Base-by-base conservation (phyloP, 2,329 filamentous ascomycete genomes). In the Fusarium setosum region DNA sequence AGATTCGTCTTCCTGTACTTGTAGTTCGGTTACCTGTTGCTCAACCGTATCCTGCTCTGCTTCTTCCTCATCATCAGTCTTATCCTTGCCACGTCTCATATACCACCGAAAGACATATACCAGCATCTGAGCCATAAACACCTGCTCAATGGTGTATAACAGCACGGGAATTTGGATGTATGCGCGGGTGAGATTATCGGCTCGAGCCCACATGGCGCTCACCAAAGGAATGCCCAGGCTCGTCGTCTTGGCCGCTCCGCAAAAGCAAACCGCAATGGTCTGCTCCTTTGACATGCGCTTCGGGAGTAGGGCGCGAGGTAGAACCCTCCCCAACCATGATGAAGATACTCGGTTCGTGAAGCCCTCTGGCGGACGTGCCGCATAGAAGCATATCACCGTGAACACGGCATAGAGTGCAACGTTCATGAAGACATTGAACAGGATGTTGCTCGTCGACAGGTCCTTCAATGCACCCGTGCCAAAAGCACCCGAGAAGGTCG, bases 191-290 rank as follows among this genome's bases (percentile, higher is more conserved):
- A 85, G 76, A 40, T 86, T 76, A 64, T 84, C 82, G 10, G 87
- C 76, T 13, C 84, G 81, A 13, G 80, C 79, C 81, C 89, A 93
- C 86, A 93, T 92, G 59, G 90, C 86, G 29, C 87, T 86, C 49
- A 87, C 83, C 24, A 93, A 74, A 1, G 90, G 90, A 8, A 93
- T 90, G 0, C 90, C 90, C 57, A 93, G 81, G 4, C 87, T 88
- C 2, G 90, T 89, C 4, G 90, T 92, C 76, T 93, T 93, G 13
- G 90, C 90, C 0, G 90, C 89, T 23, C 88, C 89, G 69, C 90
- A 92, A 75, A 92, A 92, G 68, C 90, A 92, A 13, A 92, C 86
- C 0, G 91, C 89, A 48, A 92, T 85, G 0, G 90, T 86, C 68
- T 92, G 87, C 58, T 86, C 83, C 34, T 84, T 84, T 1, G 83